Evolutionary conservation across 2,329 filamentous ascomycete genomes (phyloP).

Genomic region (Trichoderma sp.): DNA sequence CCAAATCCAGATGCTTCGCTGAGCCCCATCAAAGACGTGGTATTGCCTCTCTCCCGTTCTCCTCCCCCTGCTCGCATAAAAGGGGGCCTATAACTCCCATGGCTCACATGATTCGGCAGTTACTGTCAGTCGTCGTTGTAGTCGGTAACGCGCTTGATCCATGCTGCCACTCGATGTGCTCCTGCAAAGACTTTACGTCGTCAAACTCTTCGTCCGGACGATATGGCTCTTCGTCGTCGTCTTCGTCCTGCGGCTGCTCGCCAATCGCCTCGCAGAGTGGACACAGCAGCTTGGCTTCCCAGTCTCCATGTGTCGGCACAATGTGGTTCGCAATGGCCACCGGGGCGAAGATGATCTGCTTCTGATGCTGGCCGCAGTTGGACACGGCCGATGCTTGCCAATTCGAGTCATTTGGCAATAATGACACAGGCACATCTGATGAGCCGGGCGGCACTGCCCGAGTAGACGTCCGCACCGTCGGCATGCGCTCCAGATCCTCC

Average conservation of each 20-base stretch:
- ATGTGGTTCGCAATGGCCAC: slow-evolving; percentile 57
- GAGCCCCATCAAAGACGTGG: slow-evolving; percentile 4
- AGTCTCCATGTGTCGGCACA: slow-evolving; percentile 48
- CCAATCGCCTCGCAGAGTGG: slow-evolving; percentile 56
- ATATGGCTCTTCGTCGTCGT: slow-evolving; percentile 50
- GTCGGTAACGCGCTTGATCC: slow-evolving; percentile 37
- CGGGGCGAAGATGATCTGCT: slow-evolving; percentile 54
- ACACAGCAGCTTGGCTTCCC: slow-evolving; percentile 51
- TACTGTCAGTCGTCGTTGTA: slow-evolving; percentile 17
- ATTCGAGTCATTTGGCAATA: slow-evolving; percentile 33
- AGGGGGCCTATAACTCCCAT: not conserved
- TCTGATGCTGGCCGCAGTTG: slow-evolving; percentile 41
- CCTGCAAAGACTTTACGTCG: slow-evolving; percentile 47
- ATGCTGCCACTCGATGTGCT: slow-evolving; percentile 58
- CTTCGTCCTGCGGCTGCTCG: slow-evolving; percentile 40
- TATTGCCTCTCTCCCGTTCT: not conserved
- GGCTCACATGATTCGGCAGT: slow-evolving; percentile 47
- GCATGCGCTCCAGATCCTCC: slow-evolving; percentile 54
- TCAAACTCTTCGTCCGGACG: slow-evolving; percentile 51
- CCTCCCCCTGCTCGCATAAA: not conserved
- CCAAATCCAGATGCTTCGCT: slow-evolving; percentile 16
- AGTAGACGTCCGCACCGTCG: slow-evolving; percentile 41
- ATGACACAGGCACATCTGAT: slow-evolving; percentile 5
- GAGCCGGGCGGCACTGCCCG: slow-evolving; percentile 29
- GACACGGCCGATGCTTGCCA: slow-evolving; percentile 52